Evolutionary conservation across 495 filamentous ascomycete species (phyloP), one percentile per base, ranked within the genome.

Genomic region (Cladorrhinum samala): DNA sequence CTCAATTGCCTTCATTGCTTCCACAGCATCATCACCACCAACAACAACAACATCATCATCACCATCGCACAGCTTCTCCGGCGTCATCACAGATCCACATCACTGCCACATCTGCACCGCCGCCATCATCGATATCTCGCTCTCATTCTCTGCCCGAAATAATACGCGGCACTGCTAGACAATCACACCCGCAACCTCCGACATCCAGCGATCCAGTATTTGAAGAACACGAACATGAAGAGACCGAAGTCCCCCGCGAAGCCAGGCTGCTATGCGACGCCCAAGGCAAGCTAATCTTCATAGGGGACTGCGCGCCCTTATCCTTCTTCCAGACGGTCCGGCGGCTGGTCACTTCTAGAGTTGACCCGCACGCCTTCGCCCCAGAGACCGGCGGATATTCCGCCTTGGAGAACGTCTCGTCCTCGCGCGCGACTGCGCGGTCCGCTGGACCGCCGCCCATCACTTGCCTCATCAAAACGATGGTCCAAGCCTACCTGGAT

Each of bases 311-410:
- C 11, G 83, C 84, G 13, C 83, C 81, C 38, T 69, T 86, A 24
- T 85, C 84, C 0, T 83, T 85, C 57, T 72, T 87, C 53, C 83
- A 87, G 63, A 81, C 82, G 19, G 73, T 87, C 37, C 81, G 83
- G 5, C 75, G 82, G 39, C 80, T 88, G 23, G 83, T 88, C n/a
- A 80, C 78, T 7, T 77, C 77, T 8, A 75, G 77, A 2, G 78
- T 83, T 27, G 84, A 84, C 18, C 71, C 77, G 2, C 78, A 81
- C 38, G 76, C 79, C 13, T 86, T 88, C 40, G 81, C 82, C 2
- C 77, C 82, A 21, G 82, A 85, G 55, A 83, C 79, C 8, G 77
- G 77, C 20, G 77, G 83, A 13, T 80, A 86, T 59, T 82, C 80
- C 2, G 83, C 85, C 67, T 65, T 82, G n/a, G 84, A 87, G 54